Conservation (phyloP, 2,329 filamentous ascomycete genomes). For the Xylariaceae sp. region DNA sequence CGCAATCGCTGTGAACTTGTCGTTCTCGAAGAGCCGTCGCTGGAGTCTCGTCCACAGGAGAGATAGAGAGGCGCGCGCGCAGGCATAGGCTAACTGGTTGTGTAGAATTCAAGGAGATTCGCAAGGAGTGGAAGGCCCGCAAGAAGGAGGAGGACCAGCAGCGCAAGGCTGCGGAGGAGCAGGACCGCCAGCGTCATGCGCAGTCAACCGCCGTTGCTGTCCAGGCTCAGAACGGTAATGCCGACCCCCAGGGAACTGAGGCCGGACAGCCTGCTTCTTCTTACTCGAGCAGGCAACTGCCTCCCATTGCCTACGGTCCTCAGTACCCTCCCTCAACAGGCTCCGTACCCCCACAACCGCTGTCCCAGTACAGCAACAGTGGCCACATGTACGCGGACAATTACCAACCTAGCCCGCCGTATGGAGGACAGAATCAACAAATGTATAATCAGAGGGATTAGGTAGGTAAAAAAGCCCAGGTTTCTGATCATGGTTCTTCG, state of each 20-base stretch:
- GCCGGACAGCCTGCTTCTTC: conserved; percentile 52
- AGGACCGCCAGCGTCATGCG: conserved; percentile 58
- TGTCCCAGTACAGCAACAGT: conserved; percentile 50
- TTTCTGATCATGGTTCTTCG: background rate
- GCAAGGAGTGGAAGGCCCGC: conserved; percentile 97
- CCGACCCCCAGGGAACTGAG: conserved; percentile 45
- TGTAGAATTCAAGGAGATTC: conserved; percentile 96
- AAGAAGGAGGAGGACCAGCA: conserved; percentile 97
- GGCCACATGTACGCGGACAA: conserved; percentile 54
- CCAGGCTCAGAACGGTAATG: conserved; percentile 45
- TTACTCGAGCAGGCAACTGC: conserved; percentile 61
- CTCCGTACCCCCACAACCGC: conserved; percentile 39
- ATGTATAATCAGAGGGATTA: conserved; percentile 50
- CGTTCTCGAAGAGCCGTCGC: background rate
- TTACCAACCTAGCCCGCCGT: conserved; percentile 39
- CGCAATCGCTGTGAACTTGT: background rate
- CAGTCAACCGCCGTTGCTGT: conserved; percentile 46
- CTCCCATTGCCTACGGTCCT: conserved; percentile 68
- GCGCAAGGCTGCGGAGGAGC: conserved; percentile 86
- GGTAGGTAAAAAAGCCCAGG: conserved; percentile 16
- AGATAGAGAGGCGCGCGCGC: background rate
- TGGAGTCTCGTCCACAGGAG: background rate
- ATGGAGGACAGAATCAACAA: conserved; percentile 54
- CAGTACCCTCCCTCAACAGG: conserved; percentile 61
- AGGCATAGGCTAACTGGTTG: conserved; percentile 27